phyloP scores from a whole-genome alignment of 2,329 filamentous ascomycete genomes.

The Aspergillus hortae region DNA sequence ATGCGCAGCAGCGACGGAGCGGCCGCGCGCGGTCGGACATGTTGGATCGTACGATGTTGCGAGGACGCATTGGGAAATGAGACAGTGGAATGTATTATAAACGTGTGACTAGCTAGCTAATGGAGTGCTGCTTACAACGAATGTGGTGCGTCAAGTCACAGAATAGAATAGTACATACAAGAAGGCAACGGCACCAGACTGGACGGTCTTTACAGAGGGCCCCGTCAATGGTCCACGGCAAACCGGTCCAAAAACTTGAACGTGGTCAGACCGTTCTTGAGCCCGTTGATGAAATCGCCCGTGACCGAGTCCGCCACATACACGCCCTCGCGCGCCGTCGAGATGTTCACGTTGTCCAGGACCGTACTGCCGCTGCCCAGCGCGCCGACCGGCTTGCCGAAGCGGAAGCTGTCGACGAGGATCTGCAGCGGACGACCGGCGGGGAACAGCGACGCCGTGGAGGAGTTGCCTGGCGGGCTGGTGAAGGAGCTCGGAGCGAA shows the following conservation, averaged over 20 bases:
- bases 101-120: not conserved
- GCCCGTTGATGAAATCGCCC: slow-evolving; percentile 38
- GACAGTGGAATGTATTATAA: not conserved
- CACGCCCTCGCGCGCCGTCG: slow-evolving; percentile 33
- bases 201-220: too few relatives aligned
- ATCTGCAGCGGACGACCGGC: slow-evolving; percentile 62
- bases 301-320: slow-evolving; percentile 29
- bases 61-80: not conserved
- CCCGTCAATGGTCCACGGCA: slow-evolving; percentile 47
- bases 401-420: slow-evolving; percentile 60
- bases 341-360: slow-evolving; percentile 46
- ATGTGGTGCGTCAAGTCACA: not conserved
- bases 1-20: slow-evolving; percentile 11
- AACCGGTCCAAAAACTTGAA: slow-evolving; percentile 68
- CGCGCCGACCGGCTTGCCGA: slow-evolving; percentile 66
- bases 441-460: slow-evolving; percentile 60
- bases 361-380: slow-evolving; percentile 47
- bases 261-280: slow-evolving; percentile 58
- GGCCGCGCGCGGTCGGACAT: slow-evolving; percentile 7
- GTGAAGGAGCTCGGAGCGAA: slow-evolving; percentile 41
- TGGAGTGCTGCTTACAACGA: not conserved
- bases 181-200: not conserved
- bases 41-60: not conserved
- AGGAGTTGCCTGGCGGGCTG: slow-evolving; percentile 21
- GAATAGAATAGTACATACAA: not conserved